Conservation (phyloP, 2,329 filamentous ascomycete genomes). For the Cyphellophora europaea region DNA sequence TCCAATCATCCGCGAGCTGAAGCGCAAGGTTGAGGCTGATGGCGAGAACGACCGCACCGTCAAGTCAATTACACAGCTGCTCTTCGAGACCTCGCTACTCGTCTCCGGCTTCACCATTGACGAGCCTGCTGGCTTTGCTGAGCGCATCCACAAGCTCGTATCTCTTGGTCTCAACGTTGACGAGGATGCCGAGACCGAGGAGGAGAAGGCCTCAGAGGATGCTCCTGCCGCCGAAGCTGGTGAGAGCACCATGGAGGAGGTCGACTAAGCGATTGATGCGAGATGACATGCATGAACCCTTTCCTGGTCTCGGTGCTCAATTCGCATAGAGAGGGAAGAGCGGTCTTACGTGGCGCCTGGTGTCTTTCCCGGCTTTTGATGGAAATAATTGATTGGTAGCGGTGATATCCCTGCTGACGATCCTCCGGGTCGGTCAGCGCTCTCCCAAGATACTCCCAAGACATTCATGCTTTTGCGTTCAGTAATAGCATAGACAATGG, state of each 20-base stretch:
- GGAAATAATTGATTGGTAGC: too few species aligned
- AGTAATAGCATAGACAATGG: too few species aligned
- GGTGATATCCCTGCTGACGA: too few species aligned
- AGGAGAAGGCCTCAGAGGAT: slow-evolving; percentile 48
- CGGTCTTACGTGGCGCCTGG: too few species aligned
- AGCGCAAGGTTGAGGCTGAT: slow-evolving; percentile 96
- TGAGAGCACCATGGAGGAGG: slow-evolving; percentile 99
- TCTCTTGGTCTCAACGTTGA: slow-evolving; percentile 96
- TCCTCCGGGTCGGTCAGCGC: too few species aligned
- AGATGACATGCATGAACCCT: too few species aligned
- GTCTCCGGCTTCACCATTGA: slow-evolving; percentile 99
- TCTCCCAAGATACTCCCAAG: too few species aligned
- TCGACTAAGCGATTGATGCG: too few species aligned
- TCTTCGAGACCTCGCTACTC: slow-evolving; percentile 97
- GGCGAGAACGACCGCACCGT: slow-evolving; percentile 98
- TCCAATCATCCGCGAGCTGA: slow-evolving; percentile 95
- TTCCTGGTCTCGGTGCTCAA: too few species aligned
- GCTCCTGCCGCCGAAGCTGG: slow-evolving; percentile 54
- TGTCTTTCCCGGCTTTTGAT: too few species aligned
- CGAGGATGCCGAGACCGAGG: slow-evolving; percentile 69
- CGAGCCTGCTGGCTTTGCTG: slow-evolving; percentile 92
- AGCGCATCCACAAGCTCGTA: slow-evolving; percentile 99
- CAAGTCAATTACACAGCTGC: slow-evolving; percentile 96
- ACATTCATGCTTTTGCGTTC: too few species aligned
- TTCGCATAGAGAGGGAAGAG: too few species aligned